These are phyloP conservation scores for Pontederia crassipes DNA, from an alignment of 176 grass and related monocot species.

Conservation along the genomic window DNA sequence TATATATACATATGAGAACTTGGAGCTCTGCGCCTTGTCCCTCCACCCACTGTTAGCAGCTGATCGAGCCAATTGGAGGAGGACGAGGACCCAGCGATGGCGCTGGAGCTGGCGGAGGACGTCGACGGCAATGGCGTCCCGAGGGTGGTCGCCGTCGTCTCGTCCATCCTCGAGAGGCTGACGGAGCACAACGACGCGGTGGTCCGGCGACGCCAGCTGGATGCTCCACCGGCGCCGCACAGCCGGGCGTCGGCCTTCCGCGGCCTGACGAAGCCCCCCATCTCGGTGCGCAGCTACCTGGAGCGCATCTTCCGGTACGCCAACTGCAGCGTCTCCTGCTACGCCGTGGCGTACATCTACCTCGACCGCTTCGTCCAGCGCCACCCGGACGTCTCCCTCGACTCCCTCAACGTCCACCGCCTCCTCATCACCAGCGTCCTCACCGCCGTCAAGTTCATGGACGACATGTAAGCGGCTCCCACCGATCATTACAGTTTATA, in stretches of 20 bases:
- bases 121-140: background rate
- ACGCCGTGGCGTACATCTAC: conserved; percentile 51
- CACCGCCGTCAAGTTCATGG: conserved; percentile 57
- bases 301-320: conserved; percentile 43
- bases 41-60: too few species aligned
- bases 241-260: conserved; percentile 29
- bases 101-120: too few species aligned
- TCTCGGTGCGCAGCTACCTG: conserved; percentile 44
- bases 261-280: conserved; percentile 29
- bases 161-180: background rate
- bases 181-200: background rate
- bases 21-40: too few species aligned
- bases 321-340: conserved; percentile 47
- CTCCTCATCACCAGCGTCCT: conserved; percentile 57
- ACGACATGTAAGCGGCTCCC: conserved; percentile 36
- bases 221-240: conserved; percentile 1
- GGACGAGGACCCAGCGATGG: too few species aligned
- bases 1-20: too few species aligned
- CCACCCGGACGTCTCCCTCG: conserved; percentile 19
- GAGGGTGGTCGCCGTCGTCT: conserved; percentile 1
- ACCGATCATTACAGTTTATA: conserved; percentile 3
- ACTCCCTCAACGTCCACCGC: conserved; percentile 54
- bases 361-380: conserved; percentile 47
- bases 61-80: too few species aligned
- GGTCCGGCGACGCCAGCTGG: background rate